Percentiles rank a stretch among this genome's conserved stretches.
Conservation (phyloP, 2,329 filamentous ascomycete species). For the Sporothrix variecibatus region DNA sequence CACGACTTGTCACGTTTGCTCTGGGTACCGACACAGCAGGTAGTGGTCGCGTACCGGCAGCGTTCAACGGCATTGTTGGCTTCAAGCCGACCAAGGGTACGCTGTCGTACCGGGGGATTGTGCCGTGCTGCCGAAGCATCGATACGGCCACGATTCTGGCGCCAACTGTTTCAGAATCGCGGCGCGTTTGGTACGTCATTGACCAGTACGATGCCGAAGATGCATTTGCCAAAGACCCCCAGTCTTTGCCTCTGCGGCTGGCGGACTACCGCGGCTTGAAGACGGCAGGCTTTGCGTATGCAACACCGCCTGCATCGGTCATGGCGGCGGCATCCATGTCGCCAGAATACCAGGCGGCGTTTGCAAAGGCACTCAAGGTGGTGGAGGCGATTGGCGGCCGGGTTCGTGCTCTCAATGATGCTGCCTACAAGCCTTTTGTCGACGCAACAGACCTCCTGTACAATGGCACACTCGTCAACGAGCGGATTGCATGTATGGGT, state of each 20-base stretch:
- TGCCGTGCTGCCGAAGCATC: constrained; percentile 26
- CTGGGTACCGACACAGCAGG: constrained; percentile 60
- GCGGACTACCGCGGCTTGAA: constrained; percentile 32
- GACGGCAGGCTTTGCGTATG: constrained; percentile 45
- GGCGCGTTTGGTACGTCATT: constrained; percentile 50
- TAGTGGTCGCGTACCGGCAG: constrained; percentile 54
- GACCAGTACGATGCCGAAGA: constrained; percentile 50
- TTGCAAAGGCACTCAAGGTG: constrained; percentile 42
- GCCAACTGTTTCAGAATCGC: constrained; percentile 43
- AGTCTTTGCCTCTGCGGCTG: constrained; percentile 30
- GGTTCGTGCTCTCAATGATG: constrained; percentile 35
- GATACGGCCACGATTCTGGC: constrained; percentile 28
- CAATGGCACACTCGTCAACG: constrained; percentile 52
- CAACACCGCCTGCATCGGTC: constrained; percentile 48
- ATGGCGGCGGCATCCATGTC: constrained; percentile 37
- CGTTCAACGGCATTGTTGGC: constrained; percentile 57
- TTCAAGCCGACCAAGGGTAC: constrained; percentile 54
- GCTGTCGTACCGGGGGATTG: constrained; percentile 48
- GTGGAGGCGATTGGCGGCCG: constrained; percentile 44
- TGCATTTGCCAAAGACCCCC: constrained; percentile 49
- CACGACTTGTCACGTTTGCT: constrained; percentile 55
- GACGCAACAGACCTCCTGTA: constrained; percentile 54
- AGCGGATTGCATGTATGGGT: constrained; percentile 48
- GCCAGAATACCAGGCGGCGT: constrained; percentile 38
- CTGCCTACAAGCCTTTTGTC: constrained; percentile 51